A percentile compares a stretch with the other conserved stretches of the same genome.
Conservation (phyloP, 371 early-diverging fungal genomes). For the Rhizomucor miehei region DNA sequence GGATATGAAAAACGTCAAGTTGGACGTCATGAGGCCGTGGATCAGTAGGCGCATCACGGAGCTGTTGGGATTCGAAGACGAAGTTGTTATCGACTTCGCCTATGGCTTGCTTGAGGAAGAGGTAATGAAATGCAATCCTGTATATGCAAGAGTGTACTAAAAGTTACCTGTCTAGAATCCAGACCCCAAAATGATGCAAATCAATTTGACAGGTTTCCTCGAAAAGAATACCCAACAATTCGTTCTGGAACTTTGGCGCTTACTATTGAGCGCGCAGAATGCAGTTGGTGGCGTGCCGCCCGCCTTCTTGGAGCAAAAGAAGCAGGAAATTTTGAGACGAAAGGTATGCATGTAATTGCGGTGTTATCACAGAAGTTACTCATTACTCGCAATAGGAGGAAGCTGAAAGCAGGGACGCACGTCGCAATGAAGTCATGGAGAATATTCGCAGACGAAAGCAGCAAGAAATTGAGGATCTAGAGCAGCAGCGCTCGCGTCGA, state of each 20-base stretch:
- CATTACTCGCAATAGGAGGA: constrained; percentile 8
- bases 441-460: constrained; percentile 29
- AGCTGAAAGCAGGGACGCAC: constrained; percentile 23
- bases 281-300: constrained; percentile 84
- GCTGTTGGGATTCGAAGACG: constrained; percentile 91
- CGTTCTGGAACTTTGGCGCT: constrained; percentile 85
- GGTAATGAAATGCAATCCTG: constrained; percentile 32
- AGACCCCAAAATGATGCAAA: constrained; percentile 90
- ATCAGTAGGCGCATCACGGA: constrained; percentile 73
- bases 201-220: constrained; percentile 94
- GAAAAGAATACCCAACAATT: constrained; percentile 80
- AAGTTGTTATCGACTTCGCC: constrained; percentile 85
- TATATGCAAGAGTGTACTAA: too few species aligned
- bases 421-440: constrained; percentile 41
- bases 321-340: constrained; percentile 65
- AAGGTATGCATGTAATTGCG: constrained; percentile 17
- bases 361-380: too few species aligned
- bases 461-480: constrained; percentile 11
- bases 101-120: constrained; percentile 77
- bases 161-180: constrained; percentile 45
- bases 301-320: constrained; percentile 80
- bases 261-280: constrained; percentile 86
- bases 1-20: constrained; percentile 85
- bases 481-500: constrained; percentile 1
- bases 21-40: constrained; percentile 88